Evolutionary conservation across 345 rosid genomes (phyloP).

Genomic region (Syzygium grande): DNA sequence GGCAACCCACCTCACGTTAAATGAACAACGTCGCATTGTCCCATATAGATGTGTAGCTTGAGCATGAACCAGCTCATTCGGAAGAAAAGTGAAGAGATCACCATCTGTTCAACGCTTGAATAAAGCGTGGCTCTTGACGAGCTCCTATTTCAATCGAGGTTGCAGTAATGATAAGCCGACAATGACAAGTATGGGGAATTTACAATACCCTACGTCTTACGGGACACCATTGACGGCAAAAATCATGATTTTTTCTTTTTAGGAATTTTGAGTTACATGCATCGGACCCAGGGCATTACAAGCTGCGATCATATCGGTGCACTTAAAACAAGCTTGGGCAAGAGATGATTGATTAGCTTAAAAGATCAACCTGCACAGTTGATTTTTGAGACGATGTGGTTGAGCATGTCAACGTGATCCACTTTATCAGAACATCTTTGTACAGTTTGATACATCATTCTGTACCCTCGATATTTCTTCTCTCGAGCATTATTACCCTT

Average conservation of each 20-base stretch:
- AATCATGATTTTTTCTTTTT: neutral
- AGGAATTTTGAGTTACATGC: neutral
- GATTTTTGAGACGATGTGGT: neutral
- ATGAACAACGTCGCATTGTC: neutral
- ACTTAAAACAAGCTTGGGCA: neutral
- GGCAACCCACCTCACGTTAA: neutral
- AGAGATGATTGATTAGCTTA: neutral
- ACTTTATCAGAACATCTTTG: neutral
- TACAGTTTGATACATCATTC: neutral
- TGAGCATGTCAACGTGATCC: neutral
- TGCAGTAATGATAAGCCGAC: neutral
- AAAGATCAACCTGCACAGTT: neutral
- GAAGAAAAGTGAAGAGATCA: neutral
- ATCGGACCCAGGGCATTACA: neutral
- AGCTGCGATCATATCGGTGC: neutral
- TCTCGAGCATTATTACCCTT: neutral
- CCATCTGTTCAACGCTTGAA: neutral
- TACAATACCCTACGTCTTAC: rapidly evolving
- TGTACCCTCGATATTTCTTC: neutral
- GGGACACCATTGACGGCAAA: rapidly evolving
- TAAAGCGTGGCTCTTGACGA: neutral
- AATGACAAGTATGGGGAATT: neutral
- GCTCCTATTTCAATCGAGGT: neutral
- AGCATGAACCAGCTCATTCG: neutral
- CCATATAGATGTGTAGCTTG: neutral